Evolutionary conservation across 768 basidiomycete species (phyloP).

Genomic region (Udeniomyces megalosporus): DNA sequence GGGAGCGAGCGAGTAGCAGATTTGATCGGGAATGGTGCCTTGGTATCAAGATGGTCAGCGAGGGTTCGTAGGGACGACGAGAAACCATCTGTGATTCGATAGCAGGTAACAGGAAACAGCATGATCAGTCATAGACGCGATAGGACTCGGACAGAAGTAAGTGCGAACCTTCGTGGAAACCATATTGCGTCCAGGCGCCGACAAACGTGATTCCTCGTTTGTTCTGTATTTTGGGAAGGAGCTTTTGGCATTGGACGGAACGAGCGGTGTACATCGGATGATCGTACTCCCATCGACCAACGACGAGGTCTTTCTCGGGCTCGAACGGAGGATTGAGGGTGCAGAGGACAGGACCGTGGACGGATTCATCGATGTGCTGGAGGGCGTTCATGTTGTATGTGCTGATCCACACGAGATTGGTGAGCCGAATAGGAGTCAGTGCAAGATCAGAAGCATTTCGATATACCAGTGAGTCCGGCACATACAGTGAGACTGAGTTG

Average conservation of each 20-base stretch:
- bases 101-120: slow-evolving; percentile 13
- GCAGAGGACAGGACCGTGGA: slow-evolving; percentile 48
- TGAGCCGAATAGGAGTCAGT: no score
- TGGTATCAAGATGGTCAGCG: neutral
- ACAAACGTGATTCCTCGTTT: slow-evolving; percentile 46
- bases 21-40: slow-evolving; percentile 21
- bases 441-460: no score
- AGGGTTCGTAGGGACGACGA: neutral
- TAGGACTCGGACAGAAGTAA: slow-evolving; percentile 24
- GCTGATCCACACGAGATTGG: no score
- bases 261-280: slow-evolving; percentile 49
- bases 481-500: slow-evolving; percentile 37
- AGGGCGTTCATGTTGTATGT: slow-evolving; percentile 59
- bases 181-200: slow-evolving; percentile 59
- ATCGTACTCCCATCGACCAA: slow-evolving; percentile 45
- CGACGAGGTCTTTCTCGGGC: slow-evolving; percentile 35
- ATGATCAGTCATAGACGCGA: neutral
- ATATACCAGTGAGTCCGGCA: no score
- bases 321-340: slow-evolving; percentile 59
- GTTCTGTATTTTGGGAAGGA: slow-evolving; percentile 46
- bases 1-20: slow-evolving; percentile 21
- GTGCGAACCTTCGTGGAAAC: slow-evolving; percentile 60
- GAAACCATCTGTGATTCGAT: slow-evolving; percentile 16
- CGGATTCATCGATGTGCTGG: slow-evolving; percentile 45
- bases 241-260: slow-evolving; percentile 42